A percentile compares a stretch with the other conserved stretches of the same genome.
Evolutionary conservation across 306 rosid genomes (phyloP).

Genomic region (apple (Malus domestica)): ASM211411v1 NC_041803.1:19030501-19031000

Average conservation of each 20-base stretch:
- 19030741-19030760: conserved; percentile 59
- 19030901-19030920: background rate
- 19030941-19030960: no score
- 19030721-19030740: conserved; percentile 74
- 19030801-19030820: conserved; percentile 41
- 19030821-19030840: background rate
- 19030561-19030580: conserved; percentile 18
- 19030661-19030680: conserved; percentile 63
- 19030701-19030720: conserved; percentile 59
- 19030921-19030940: background rate
- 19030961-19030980: background rate
- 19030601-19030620: conserved; percentile 64
- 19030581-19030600: conserved; percentile 49
- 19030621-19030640: conserved; percentile 77
- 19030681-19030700: conserved; percentile 71
- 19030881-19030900: background rate
- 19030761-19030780: conserved; percentile 62
- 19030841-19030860: background rate
- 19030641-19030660: conserved; percentile 59
- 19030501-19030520: background rate
- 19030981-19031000: no score
- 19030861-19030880: background rate
- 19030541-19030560: conserved; percentile 12
- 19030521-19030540: background rate
- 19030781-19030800: conserved; percentile 48